Base-by-base conservation (phyloP, 2,329 filamentous ascomycete species). In the Diaporthe batatas region DNA sequence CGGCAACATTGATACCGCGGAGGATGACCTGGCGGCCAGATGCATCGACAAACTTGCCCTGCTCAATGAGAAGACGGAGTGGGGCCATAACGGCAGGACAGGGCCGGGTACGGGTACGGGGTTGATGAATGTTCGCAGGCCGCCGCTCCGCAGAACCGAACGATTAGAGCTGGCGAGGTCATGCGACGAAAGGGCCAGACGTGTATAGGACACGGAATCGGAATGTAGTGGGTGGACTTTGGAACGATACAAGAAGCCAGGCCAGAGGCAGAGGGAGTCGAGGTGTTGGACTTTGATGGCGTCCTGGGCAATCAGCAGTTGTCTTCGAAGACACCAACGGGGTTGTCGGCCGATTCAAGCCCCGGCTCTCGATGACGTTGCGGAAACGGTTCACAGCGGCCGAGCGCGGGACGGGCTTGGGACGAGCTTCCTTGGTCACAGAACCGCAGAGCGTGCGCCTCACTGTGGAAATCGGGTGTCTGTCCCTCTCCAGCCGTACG, bases 1-100 rank as follows among this genome's bases (percentile, higher is more conserved):
- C 94, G 49, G 95, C 95, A 75, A 97, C 90, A 80, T 99, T 99
- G 86, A 99, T 98, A 76, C 96, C 96, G 76, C 96, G 92, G 57
- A 99, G 87, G 2, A 94, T 92, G 72, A 99, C 90, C 83, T 98
- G 93, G 75, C 96, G 92, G 76, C 95, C 92, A 76, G 94, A 85
- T 18, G 86, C 81, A 81, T 99, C 97, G 75, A 94, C 91, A 83
- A 99, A 98, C 77, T 91, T 91, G 75, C 91, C 91, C 76, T 96
- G 93, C 79, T 98, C 94, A 78, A 99, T 96, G 32, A 90, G 91
- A 67, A 99, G 87, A 69, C 93, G 91, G 68, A 96, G 89, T 29
- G 90, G 86, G 74, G 92, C 86, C 94, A 97, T 98, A 76, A 73
- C 44, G 44, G 58, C 34, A 23, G 23, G 32, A 44, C 57, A 44